Conservation (phyloP, 345 rosid genomes). For the Pistacia vera region DNA sequence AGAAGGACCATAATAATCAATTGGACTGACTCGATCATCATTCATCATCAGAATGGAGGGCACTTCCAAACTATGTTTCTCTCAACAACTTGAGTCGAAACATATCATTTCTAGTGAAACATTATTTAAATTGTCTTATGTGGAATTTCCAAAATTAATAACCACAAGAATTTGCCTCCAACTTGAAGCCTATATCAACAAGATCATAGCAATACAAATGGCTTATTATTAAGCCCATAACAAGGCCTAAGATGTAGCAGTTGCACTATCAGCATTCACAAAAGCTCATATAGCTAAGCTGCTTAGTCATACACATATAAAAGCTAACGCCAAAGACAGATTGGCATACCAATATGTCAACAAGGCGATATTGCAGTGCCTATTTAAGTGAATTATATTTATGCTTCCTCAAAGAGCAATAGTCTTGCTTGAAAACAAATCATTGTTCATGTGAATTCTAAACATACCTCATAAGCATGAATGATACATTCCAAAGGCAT, state of each 20-base stretch:
- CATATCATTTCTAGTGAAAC: neutral
- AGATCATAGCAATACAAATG: neutral
- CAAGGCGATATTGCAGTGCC: neutral
- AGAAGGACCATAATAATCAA: slow-evolving; percentile 5
- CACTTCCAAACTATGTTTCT: too few relatives aligned
- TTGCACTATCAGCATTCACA: neutral
- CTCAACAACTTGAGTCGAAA: too few relatives aligned
- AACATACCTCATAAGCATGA: too few relatives aligned
- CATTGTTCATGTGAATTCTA: too few relatives aligned
- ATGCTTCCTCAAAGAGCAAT: neutral
- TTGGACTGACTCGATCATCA: neutral
- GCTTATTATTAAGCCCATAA: neutral
- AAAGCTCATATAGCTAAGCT: neutral
- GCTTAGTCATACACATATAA: neutral
- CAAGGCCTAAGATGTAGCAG: neutral
- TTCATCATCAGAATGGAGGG: too few relatives aligned
- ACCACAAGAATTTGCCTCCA: neutral
- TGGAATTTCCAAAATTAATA: neutral
- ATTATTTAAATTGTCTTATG: neutral
- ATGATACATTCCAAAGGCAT: too few relatives aligned
- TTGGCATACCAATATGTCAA: neutral
- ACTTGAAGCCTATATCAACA: neutral
- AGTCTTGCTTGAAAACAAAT: neutral
- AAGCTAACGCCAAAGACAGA: neutral
- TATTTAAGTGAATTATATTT: neutral